phyloP scores from a whole-genome alignment of 345 rosid species.

The Aquilaria yunnanensis region DNA sequence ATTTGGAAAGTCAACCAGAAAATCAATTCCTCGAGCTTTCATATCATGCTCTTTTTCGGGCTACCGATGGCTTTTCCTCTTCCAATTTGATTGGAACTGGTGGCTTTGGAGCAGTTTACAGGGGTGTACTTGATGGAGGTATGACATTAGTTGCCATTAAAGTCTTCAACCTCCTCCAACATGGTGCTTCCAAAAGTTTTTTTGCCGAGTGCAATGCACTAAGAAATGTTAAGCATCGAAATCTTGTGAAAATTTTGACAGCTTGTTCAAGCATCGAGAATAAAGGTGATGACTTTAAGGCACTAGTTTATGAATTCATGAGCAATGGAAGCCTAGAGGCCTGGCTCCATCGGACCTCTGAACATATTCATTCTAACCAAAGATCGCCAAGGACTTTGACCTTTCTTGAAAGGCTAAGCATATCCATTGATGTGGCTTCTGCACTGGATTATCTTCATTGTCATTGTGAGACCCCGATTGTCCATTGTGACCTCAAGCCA shows the following conservation, averaged over 20 bases:
- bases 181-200: constrained; percentile 14
- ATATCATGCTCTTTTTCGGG: not conserved
- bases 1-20: not conserved
- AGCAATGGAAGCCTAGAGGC: constrained; percentile 10
- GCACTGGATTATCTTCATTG: too few species aligned
- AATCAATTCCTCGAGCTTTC: not conserved
- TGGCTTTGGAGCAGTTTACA: constrained; percentile 23
- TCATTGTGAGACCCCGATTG: too few species aligned
- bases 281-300: constrained; percentile 7
- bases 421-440: too few species aligned
- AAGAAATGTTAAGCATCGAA: constrained; percentile 5
- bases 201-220: constrained; percentile 6
- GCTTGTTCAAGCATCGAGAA: constrained; percentile 5
- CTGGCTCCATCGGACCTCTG: constrained; percentile 5
- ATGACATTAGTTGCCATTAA: constrained; percentile 1
- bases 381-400: too few species aligned
- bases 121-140: constrained; percentile 6
- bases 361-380: too few species aligned
- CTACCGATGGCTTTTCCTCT: not conserved
- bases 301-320: constrained; percentile 6
- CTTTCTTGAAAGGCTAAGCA: too few species aligned
- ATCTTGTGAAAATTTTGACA: constrained; percentile 4
- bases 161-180: constrained; percentile 8
- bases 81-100: constrained; percentile 20
- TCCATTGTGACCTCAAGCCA: too few species aligned